These are phyloP conservation scores for Orbilia oligospora DNA, from an alignment of 2,329 filamentous ascomycete species.

Conservation along the genomic window DNA sequence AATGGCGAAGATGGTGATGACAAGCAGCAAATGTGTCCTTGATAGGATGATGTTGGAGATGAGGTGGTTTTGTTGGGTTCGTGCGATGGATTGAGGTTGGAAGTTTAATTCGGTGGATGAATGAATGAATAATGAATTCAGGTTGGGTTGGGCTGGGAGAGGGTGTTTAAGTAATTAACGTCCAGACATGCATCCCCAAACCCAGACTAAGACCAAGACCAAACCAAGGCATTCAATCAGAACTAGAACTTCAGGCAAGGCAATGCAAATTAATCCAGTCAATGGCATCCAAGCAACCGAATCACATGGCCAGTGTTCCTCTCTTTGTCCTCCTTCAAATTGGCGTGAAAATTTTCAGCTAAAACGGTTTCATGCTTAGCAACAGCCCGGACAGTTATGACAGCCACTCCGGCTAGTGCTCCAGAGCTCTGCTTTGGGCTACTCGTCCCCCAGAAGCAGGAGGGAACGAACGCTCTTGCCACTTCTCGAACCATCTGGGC, in stretches of 20 bases:
- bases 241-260: background rate
- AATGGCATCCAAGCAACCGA: constrained; percentile 14
- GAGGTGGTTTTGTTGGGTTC: constrained; percentile 38
- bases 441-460: constrained; percentile 30
- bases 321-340: constrained; percentile 1
- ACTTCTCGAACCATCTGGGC: constrained; percentile 45
- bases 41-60: constrained; percentile 30
- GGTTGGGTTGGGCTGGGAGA: background rate
- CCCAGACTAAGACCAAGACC: background rate
- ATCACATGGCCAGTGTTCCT: constrained; percentile 50
- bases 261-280: background rate
- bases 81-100: constrained; percentile 54
- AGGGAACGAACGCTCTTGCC: constrained; percentile 37
- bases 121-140: constrained; percentile 2
- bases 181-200: background rate
- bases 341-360: constrained; percentile 43
- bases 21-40: constrained; percentile 15
- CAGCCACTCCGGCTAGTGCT: constrained; percentile 33
- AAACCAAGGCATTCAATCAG: constrained; percentile 31
- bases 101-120: constrained; percentile 13
- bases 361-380: constrained; percentile 60
- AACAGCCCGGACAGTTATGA: constrained; percentile 28
- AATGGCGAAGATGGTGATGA: constrained; percentile 9
- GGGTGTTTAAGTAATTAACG: constrained; percentile 14
- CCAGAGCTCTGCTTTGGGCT: constrained; percentile 40